These are phyloP conservation scores for Rhodamnia argentea DNA, from an alignment of 345 rosid genomes.

Conservation along the genomic window DNA sequence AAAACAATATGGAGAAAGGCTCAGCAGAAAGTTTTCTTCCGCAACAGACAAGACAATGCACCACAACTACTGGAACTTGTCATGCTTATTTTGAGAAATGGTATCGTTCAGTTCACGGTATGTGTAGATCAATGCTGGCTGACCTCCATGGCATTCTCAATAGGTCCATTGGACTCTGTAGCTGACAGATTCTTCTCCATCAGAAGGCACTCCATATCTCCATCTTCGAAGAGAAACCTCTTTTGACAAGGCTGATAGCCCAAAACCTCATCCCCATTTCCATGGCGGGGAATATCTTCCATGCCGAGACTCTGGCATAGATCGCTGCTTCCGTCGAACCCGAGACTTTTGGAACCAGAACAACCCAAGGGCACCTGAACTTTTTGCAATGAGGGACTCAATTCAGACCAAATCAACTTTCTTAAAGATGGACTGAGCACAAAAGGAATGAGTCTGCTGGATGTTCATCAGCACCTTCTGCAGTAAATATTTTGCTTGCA, in stretches of 20 bases:
- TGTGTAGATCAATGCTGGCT: background rate
- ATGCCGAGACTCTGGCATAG: conserved; percentile 43
- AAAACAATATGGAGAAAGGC: background rate
- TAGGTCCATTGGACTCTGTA: conserved; percentile 27
- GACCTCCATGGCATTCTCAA: conserved; percentile 45
- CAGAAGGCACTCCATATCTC: conserved; percentile 18
- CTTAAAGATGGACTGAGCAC: background rate
- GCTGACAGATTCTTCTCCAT: conserved; percentile 35
- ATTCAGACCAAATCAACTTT: background rate
- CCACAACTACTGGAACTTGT: background rate
- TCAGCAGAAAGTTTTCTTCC: background rate
- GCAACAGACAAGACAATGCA: background rate
- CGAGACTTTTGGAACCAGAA: conserved; percentile 24
- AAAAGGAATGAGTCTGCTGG: background rate
- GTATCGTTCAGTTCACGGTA: background rate
- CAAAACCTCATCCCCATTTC: conserved; percentile 37
- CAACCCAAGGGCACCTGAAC: conserved; percentile 16
- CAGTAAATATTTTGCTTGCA: background rate
- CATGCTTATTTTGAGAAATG: background rate
- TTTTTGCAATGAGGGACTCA: background rate
- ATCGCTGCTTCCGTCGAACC: conserved; percentile 37
- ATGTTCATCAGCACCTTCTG: background rate
- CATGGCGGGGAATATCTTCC: conserved; percentile 41
- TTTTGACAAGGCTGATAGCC: conserved; percentile 23
- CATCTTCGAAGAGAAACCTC: conserved; percentile 23